Conservation (phyloP, 495 filamentous ascomycete species). For the Penicillium dipodomyicola region DNA sequence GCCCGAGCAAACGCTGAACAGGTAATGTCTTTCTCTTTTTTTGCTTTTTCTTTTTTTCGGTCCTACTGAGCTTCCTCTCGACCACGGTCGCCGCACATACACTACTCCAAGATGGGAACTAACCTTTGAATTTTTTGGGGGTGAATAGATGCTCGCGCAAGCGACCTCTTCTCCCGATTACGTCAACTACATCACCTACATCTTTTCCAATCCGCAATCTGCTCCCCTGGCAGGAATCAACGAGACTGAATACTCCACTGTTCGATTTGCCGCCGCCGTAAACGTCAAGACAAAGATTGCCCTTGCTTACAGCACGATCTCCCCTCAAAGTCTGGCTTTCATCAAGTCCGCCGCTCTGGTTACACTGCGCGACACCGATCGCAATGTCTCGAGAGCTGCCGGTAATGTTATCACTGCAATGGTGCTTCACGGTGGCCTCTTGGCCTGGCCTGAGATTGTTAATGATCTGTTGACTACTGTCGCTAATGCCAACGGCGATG, state of each 20-base stretch:
- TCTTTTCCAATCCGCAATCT: constrained; percentile 69
- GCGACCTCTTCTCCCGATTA: constrained; percentile 89
- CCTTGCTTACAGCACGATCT: constrained; percentile 65
- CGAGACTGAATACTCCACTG: constrained; percentile 61
- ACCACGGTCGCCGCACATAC: neutral
- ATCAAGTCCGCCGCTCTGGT: constrained; percentile 75
- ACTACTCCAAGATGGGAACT: constrained; percentile 1
- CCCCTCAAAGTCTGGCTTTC: constrained; percentile 64
- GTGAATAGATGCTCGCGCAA: constrained; percentile 81
- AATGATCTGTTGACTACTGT: constrained; percentile 75
- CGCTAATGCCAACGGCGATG: constrained; percentile 65
- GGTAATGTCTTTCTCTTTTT: constrained; percentile 28
- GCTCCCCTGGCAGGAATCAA: constrained; percentile 57
- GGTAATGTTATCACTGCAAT: constrained; percentile 97
- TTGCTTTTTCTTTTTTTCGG: constrained; percentile 16
- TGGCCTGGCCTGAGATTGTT: constrained; percentile 88
- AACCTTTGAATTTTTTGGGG: neutral
- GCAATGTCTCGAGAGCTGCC: constrained; percentile 80
- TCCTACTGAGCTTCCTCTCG: constrained; percentile 8
- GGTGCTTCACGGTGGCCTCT: constrained; percentile 76
- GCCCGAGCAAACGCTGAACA: constrained; percentile 77
- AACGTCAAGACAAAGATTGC: constrained; percentile 94
- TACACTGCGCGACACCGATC: constrained; percentile 75
- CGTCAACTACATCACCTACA: constrained; percentile 92
- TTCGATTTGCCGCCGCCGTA: constrained; percentile 82